Base-by-base conservation (phyloP, 331 rosid genomes). In the Quercus tomentella region DNA sequence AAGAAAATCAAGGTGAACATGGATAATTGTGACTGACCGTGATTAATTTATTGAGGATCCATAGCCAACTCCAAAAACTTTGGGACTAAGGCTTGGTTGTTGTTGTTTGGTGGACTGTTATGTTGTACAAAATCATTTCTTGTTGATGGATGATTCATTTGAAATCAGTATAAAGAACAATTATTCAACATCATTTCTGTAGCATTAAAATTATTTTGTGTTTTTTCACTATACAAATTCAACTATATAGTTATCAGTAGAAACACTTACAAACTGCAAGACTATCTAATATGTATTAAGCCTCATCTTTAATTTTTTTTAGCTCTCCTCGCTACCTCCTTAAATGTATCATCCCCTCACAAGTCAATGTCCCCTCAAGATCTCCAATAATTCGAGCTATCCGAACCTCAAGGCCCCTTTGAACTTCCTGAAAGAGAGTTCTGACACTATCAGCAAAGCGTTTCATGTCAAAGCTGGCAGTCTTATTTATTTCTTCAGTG, bases 331-430 rank as follows among this genome's bases (percentile, higher is more conserved):
- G 68, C 85, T 87, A 89, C 76, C 98, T 91, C 76, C 90, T 90
- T 80, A 86, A 90, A 28, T 86, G 69, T 81, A 73, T 90, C 94
- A 95, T 95, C 69, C 98, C 98, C 80, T 93, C 98, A 79, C 97
- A 85, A 75, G 99, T 97, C 72, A 95, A 88, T 76, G 97, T 88
- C 56, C 98, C 98, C 75, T 89, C 99, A 77, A 95, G 94, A 77
- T 95, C 98, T 69, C 99, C 99, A 54, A 93, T 95, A 23, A 93
- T 87, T 88, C 94, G 86, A 12, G 94, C 86, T 33, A 96, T 95
- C 49, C 94, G 80, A 83, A 93, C 93, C 81, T 93, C 98, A 16
- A 95, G 85, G 60, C 98, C 99, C 87, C 92, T 93, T 75, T 95
- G 99, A 52, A 93, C 92, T 84, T 95, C 94, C 61, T 91, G 96